Base-by-base conservation (phyloP, 2,329 filamentous ascomycete species). In the Diaporthe citriasiana region DNA sequence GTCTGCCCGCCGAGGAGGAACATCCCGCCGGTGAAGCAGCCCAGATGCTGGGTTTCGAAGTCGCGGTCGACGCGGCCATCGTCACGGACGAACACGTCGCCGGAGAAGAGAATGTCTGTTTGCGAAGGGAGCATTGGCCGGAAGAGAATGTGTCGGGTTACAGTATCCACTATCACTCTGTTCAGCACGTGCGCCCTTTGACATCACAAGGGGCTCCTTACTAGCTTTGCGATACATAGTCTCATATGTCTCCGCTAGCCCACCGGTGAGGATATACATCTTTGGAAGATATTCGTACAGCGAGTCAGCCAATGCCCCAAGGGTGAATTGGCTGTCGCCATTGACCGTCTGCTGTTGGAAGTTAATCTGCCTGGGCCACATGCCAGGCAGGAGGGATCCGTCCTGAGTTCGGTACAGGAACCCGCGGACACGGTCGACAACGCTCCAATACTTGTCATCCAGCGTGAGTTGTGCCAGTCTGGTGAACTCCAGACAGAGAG, bases 381-480 rank as follows among this genome's bases (percentile, higher is more conserved):
- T 69, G 0, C 65, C 65, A 5, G 65, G 65, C 10, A 69, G 22
- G 1, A 30, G 50, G 4, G 65, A 19, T 8, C 33, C 17, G 17
- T 69, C 50, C 25, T 69, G 65, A 13, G 15, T 50, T 1, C 10
- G 27, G 22, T 27, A n/a, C 22, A 69, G 9, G 12, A 69, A 53
- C 22, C 25, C 15, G 3, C 30, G 45, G 9, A 82, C 33, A 13
- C 93, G 89, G 73, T 92, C 91, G 72, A 95, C 89, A 0, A 93
- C 94, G 80, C 95, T 93, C 79, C 92, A 94, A 82, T 93, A 95
- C 78, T 91, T 93, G 73, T 87, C 82, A 74, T 94, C 85, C 70
- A 89, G 89, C 0, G 93, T 94, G 70, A 95, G 84, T 80, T 94
- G 92, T 4, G 91, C 88, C 57, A 95, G 83, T 9, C 92, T 87